A percentile compares a stretch with the other conserved stretches of the same genome.
These are phyloP conservation scores for Terana coerulea DNA, from an alignment of 768 basidiomycete species.

Conservation along the genomic window DNA sequence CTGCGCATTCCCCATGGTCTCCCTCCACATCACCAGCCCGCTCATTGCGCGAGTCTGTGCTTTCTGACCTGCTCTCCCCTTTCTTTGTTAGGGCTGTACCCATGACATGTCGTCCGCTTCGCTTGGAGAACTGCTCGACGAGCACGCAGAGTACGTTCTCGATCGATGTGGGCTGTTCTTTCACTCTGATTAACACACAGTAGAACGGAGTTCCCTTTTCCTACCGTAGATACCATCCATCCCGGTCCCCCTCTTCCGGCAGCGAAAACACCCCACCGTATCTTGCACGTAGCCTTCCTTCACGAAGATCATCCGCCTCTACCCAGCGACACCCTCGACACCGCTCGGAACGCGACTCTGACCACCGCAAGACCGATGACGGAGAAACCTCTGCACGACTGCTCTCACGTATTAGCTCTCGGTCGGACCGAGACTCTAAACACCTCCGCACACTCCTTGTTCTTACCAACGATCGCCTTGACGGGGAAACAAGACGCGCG, in stretches of 20 bases:
- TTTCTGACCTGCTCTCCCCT: background rate
- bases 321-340: slow-evolving; percentile 10
- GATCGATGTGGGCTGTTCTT: background rate
- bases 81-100: slow-evolving; percentile 8
- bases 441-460: slow-evolving; percentile 20
- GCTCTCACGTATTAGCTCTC: slow-evolving; percentile 19
- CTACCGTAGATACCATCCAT: slow-evolving; percentile 11
- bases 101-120: slow-evolving; percentile 5
- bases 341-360: slow-evolving; percentile 17
- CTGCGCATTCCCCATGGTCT: slow-evolving; percentile 11
- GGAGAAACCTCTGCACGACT: slow-evolving; percentile 16
- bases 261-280: slow-evolving; percentile 19
- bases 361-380: slow-evolving; percentile 7
- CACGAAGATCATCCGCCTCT: slow-evolving; percentile 14
- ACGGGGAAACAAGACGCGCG: slow-evolving; percentile 50
- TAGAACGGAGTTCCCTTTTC: slow-evolving; percentile 21
- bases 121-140: slow-evolving; percentile 14
- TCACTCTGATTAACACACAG: background rate
- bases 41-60: background rate
- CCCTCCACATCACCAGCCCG: slow-evolving; percentile 9
- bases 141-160: slow-evolving; percentile 16
- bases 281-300: slow-evolving; percentile 16
- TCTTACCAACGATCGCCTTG: slow-evolving; percentile 36
- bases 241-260: slow-evolving; percentile 14
- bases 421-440: slow-evolving; percentile 17